phyloP scores from a whole-genome alignment of 176 grass and related monocot species.

The Coix lacrymajobi region DNA sequence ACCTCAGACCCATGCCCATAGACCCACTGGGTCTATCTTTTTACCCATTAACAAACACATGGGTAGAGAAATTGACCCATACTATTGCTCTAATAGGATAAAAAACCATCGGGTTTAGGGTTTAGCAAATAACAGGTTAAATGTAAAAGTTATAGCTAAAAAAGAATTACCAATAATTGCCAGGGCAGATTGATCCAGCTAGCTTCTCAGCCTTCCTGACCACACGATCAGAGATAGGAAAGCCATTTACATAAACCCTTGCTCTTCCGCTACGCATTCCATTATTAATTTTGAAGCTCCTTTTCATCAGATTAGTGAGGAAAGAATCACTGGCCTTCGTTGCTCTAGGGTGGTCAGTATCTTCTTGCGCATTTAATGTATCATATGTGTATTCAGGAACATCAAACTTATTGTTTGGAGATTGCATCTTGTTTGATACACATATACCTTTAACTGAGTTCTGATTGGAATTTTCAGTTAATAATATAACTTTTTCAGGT shows the following conservation, averaged over 20 bases:
- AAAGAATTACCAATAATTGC: slow-evolving; percentile 77
- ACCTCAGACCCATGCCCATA: no score
- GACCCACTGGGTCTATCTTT: no score
- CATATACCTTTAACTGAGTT: slow-evolving; percentile 70
- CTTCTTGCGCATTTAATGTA: slow-evolving; percentile 30
- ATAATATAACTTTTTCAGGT: slow-evolving; percentile 61
- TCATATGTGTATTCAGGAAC: slow-evolving; percentile 38
- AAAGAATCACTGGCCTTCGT: slow-evolving; percentile 65
- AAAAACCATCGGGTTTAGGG: no score
- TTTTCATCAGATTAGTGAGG: slow-evolving; percentile 81
- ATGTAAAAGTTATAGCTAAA: slow-evolving; percentile 7
- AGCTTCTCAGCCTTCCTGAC: slow-evolving; percentile 85
- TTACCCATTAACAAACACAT: no score
- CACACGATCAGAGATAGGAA: slow-evolving; percentile 57
- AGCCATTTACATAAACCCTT: slow-evolving; percentile 78
- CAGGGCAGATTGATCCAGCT: slow-evolving; percentile 68
- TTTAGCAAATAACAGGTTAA: slow-evolving; percentile 18
- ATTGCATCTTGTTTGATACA: slow-evolving; percentile 60
- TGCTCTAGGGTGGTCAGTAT: slow-evolving; percentile 30
- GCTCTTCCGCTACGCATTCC: slow-evolving; percentile 31
- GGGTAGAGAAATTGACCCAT: no score
- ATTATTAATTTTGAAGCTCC: slow-evolving; percentile 65
- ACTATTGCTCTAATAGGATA: no score
- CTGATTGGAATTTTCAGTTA: slow-evolving; percentile 62
- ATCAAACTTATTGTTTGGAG: slow-evolving; percentile 51